A percentile compares a stretch with the other conserved stretches of the same genome.
These are phyloP conservation scores for Trichoderma koningii DNA, from an alignment of 2,329 filamentous ascomycete genomes.

Conservation along the genomic window DNA sequence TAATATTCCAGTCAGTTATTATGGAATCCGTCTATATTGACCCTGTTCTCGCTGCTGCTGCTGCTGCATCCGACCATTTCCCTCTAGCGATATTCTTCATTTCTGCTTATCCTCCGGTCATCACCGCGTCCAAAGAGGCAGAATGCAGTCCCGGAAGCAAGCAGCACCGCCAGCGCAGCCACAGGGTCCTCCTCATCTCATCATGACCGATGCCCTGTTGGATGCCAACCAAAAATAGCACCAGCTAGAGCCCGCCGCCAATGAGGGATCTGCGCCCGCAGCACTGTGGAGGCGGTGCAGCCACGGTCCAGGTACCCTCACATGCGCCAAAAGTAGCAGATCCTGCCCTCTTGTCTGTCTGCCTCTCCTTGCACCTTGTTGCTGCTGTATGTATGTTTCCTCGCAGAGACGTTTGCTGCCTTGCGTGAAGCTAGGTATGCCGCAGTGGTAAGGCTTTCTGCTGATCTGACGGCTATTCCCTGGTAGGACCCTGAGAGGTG, in stretches of 20 bases:
- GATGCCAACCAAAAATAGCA: conserved; percentile 26
- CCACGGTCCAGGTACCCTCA: not conserved
- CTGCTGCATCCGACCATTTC: not conserved
- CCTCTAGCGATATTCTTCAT: conserved; percentile 19
- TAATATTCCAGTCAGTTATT: not conserved
- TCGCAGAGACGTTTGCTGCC: not conserved
- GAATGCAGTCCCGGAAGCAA: not conserved
- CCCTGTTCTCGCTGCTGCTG: not conserved
- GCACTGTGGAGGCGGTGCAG: conserved; percentile 26
- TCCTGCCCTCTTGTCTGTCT: not conserved
- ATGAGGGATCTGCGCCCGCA: conserved; percentile 10
- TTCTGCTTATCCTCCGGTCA: not conserved
- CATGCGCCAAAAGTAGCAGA: not conserved
- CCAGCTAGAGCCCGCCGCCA: not conserved
- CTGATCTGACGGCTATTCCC: conserved; percentile 6
- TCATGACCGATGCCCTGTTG: conserved; percentile 16
- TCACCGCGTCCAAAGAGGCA: not conserved
- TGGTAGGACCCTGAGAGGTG: no score
- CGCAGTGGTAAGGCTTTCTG: conserved; percentile 17
- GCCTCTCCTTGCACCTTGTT: not conserved
- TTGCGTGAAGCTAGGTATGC: not conserved
- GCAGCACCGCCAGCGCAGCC: conserved; percentile 15
- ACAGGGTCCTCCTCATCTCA: conserved; percentile 23
- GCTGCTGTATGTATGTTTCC: not conserved
- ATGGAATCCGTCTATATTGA: conserved; percentile 8